These are phyloP conservation scores for Hypoxylon perforatum DNA, from an alignment of 495 filamentous ascomycete genomes.

Conservation along the genomic window DNA sequence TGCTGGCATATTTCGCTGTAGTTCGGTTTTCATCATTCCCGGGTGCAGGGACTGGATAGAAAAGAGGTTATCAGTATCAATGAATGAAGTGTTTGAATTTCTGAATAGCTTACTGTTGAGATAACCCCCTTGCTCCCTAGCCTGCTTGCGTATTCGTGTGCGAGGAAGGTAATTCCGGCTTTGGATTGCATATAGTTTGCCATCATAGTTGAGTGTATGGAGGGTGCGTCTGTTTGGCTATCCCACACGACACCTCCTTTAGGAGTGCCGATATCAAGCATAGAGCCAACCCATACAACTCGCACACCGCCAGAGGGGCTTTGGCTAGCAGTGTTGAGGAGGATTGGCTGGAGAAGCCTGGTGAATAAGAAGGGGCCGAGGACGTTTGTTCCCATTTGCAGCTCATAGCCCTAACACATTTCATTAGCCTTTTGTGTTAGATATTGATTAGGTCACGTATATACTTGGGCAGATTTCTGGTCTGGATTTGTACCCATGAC, in stretches of 20 bases:
- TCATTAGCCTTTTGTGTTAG: neutral
- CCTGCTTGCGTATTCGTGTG: conserved; percentile 14
- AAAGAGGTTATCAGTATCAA: neutral
- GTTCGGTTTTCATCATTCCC: conserved; percentile 54
- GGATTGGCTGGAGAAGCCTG: conserved; percentile 56
- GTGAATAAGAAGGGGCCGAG: conserved; percentile 56
- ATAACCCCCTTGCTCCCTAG: conserved; percentile 12
- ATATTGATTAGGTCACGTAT: too few relatives aligned
- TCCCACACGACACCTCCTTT: conserved; percentile 51
- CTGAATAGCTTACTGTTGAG: neutral
- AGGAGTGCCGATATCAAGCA: conserved; percentile 43
- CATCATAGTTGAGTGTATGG: conserved; percentile 12
- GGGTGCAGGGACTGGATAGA: conserved; percentile 48
- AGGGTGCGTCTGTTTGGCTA: conserved; percentile 34
- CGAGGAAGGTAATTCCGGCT: conserved; percentile 22
- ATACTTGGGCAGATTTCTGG: conserved; percentile 31
- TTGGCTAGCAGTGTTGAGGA: conserved; percentile 39
- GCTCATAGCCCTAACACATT: conserved; percentile 45
- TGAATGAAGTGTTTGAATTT: neutral
- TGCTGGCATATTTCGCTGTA: conserved; percentile 38
- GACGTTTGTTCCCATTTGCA: conserved; percentile 55
- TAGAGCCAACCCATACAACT: conserved; percentile 57
- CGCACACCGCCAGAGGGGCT: conserved; percentile 46
- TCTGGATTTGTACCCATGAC: conserved; percentile 45
- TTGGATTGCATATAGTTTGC: conserved; percentile 24